Base-by-base conservation (phyloP, 2,329 filamentous ascomycete species). In the Leptosphaerulina australis region DNA sequence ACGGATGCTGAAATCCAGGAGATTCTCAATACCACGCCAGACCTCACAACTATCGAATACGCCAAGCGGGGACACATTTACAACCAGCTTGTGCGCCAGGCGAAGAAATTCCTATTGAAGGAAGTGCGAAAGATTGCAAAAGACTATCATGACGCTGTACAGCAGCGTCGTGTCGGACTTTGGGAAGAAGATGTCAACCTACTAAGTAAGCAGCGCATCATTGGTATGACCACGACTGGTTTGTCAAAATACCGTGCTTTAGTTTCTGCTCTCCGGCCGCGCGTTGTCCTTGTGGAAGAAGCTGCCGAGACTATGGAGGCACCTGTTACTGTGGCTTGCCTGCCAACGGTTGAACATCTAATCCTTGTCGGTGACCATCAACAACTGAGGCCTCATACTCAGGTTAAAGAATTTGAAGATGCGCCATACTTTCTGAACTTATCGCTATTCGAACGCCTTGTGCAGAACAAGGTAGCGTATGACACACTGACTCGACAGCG, bases 351-450 rank as follows among this genome's bases (percentile, higher is more conserved):
- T 2, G 75, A 88, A 58, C 85, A 88, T 51, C 73, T 88, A 24
- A 83, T 88, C 44, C 76, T 88, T 1, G 83, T 95, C 0, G 90
- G 91, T 0, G 90, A 95, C 63, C 90, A 95, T 59, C 83, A 90
- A 69, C 91, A 95, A 64, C 77, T 95, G 2, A 83, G 85, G 8
- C 90, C 86, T 0, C 83, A 86, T 35, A 88, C 86, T 48, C 81
- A 87, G 34, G 77, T 88, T 1, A 74, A 73, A 2, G 79, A 81
- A 1, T 79, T 91, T 1, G 81, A 81, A 26, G 72, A 75, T 0
- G 68, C 79, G 0, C 88, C 88, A 0, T 91, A 82, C 66, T 80
- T 83, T 56, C 77, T 94, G 26, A 83, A 88, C 24, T 74, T 91
- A 0, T 94, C 90, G 0, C 80, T 95, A 61, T 95, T 95, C 60